These are phyloP conservation scores for Pichia sp. DNA, from an alignment of 1,139 yeast species.

Conservation along the genomic window DNA sequence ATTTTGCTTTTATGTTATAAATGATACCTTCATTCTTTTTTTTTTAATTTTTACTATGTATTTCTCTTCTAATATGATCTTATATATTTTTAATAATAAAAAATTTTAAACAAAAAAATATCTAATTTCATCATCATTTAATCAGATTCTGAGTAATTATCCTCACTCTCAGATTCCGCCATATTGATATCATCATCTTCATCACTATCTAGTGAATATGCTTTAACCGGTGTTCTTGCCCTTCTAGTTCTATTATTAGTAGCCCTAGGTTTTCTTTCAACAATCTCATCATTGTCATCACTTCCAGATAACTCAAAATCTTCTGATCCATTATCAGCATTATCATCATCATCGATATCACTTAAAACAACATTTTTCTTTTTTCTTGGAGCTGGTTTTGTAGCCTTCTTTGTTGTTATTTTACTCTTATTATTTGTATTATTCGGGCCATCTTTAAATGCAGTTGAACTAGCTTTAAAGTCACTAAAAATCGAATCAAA, in stretches of 20 bases:
- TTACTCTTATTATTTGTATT: not conserved
- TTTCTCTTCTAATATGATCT: not conserved
- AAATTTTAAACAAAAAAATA: not conserved
- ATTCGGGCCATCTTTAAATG: conserved; percentile 3
- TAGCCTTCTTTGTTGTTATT: not conserved
- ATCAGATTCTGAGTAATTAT: conserved; percentile 5
- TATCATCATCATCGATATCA: conserved; percentile 17
- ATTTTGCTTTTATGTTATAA: not conserved
- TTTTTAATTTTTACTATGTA: no score
- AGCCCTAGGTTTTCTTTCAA: conserved; percentile 20
- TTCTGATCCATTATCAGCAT: conserved; percentile 12
- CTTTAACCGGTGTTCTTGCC: conserved; percentile 3
- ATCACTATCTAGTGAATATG: conserved; percentile 13
- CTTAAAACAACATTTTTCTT: conserved; percentile 10
- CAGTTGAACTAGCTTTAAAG: conserved; percentile 11
- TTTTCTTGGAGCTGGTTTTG: conserved; percentile 9
- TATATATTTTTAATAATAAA: not conserved
- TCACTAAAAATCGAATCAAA: conserved; percentile 24
- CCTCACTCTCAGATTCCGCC: not conserved
- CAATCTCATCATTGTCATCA: conserved; percentile 11
- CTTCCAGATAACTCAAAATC: conserved; percentile 7
- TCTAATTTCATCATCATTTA: not conserved
- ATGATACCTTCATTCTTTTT: not conserved
- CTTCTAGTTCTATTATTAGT: not conserved
- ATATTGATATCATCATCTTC: conserved; percentile 12